Percentiles rank a stretch among this genome's conserved stretches.
phyloP scores from a whole-genome alignment of 148 eudicot genomes.

The Agrostemma githago region DNA sequence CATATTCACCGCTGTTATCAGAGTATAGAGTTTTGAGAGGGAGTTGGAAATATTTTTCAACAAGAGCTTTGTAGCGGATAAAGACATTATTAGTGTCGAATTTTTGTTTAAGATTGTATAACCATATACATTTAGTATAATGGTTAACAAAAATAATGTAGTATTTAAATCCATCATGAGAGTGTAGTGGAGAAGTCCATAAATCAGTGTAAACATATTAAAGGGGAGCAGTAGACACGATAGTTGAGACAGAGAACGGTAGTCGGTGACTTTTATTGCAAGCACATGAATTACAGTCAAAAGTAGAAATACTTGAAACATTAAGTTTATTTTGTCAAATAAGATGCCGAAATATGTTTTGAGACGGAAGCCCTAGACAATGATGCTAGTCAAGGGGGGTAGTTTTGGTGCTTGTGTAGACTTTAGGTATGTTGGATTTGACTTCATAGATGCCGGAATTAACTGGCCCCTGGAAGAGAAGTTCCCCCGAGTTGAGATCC shows the following conservation, averaged over 20 bases:
- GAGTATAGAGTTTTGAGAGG: neutral
- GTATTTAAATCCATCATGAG: no score
- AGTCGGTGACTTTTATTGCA: neutral
- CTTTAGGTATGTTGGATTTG: neutral
- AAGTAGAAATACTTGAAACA: no score
- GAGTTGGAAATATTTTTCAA: neutral
- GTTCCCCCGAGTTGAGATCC: neutral
- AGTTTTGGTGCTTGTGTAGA: neutral
- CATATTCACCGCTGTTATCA: neutral
- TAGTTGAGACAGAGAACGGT: neutral
- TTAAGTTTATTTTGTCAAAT: no score
- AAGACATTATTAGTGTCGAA: neutral
- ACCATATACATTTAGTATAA: no score
- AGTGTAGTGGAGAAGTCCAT: no score
- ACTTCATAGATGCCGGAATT: neutral
- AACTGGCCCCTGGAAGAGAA: neutral
- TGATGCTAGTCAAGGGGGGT: neutral
- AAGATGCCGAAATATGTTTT: no score
- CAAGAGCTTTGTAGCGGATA: neutral
- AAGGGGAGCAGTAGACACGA: neutral
- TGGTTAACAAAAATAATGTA: no score
- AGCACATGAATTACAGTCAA: neutral
- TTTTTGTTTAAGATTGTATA: no score
- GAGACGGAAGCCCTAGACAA: neutral
- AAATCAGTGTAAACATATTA: no score